phyloP scores from a whole-genome alignment of 768 basidiomycete species.

The Tulasnella calospora region DNA sequence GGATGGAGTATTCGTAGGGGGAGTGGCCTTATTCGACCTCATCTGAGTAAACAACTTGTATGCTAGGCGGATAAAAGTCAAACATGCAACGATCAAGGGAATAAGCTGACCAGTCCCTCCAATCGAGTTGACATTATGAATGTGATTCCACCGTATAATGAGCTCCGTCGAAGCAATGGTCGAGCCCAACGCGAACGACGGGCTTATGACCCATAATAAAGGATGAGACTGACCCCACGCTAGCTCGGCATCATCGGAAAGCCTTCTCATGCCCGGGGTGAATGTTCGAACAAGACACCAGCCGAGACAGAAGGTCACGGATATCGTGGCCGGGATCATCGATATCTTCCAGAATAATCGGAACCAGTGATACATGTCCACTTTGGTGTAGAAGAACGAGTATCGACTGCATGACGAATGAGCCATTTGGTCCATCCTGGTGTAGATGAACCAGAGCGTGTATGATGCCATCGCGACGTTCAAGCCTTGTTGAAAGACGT shows the following conservation, averaged over 20 bases:
- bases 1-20: too few species aligned
- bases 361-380: conserved; percentile 2
- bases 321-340: neutral
- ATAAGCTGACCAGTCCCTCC: neutral
- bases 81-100: neutral
- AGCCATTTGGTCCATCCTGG: neutral
- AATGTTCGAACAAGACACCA: neutral
- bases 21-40: too few species aligned
- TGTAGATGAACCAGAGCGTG: neutral
- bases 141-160: neutral
- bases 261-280: neutral
- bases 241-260: neutral
- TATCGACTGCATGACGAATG: neutral
- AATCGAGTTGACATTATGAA: conserved; percentile 16
- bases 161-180: neutral
- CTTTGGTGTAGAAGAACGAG: neutral
- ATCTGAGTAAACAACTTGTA: neutral
- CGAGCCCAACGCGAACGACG: neutral
- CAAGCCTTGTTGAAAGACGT: neutral
- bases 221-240: neutral
- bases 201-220: neutral
- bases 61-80: neutral
- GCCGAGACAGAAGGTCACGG: neutral
- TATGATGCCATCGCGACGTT: neutral
- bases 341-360: neutral